Percentiles rank a stretch among this genome's conserved stretches.
phyloP scores from a whole-genome alignment of 495 filamentous ascomycete species.

The Hyaloscypha bicolor region DNA sequence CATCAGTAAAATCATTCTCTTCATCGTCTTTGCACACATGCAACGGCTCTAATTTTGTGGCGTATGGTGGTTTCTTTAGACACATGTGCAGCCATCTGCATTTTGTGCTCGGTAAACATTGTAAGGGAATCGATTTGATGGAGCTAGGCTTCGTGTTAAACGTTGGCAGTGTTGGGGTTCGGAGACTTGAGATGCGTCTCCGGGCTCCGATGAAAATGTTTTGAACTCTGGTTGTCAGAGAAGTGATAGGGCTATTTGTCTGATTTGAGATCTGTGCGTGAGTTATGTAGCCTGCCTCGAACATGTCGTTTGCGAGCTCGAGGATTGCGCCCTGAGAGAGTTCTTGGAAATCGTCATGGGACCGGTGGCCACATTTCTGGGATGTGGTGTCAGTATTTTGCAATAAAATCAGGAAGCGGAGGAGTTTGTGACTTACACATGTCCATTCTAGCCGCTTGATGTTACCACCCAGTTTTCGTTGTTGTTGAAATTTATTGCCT shows the following conservation, averaged over 20 bases:
- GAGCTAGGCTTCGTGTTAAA: too few species aligned
- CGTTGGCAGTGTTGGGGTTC: background rate
- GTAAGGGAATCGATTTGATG: too few species aligned
- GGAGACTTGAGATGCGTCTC: background rate
- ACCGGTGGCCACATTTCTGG: background rate
- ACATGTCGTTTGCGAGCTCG: background rate
- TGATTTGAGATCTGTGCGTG: background rate
- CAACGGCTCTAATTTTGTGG: background rate
- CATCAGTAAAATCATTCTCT: background rate
- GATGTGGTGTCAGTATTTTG: background rate
- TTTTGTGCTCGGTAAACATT: background rate
- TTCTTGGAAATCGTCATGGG: background rate
- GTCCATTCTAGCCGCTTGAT: background rate
- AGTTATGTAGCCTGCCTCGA: background rate
- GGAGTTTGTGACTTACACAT: background rate
- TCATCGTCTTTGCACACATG: background rate
- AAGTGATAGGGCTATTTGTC: background rate
- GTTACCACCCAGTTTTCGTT: too few species aligned
- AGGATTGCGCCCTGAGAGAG: background rate
- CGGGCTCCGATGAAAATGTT: background rate
- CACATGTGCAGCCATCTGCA: background rate
- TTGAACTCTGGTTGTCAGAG: background rate
- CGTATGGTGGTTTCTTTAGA: background rate
- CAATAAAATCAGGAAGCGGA: too few species aligned
- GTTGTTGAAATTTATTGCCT: too few species aligned